Conservation (phyloP, 2,329 filamentous ascomycete species). For the Apiospora aurea region DNA sequence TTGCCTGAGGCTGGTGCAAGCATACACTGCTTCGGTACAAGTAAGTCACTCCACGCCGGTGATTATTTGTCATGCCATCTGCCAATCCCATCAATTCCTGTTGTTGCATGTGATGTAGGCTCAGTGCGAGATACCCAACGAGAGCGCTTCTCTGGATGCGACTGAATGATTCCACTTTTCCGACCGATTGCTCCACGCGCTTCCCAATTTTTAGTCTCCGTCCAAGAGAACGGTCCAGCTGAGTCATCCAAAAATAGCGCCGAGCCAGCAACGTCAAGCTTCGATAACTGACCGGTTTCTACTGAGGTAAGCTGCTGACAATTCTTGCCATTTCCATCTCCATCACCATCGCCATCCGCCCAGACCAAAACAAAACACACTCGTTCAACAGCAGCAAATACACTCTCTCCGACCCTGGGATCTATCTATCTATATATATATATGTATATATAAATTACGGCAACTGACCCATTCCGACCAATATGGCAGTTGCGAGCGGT, state of each 20-base stretch:
- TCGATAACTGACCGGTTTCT: not conserved
- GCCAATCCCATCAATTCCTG: not conserved
- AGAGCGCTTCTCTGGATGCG: not conserved
- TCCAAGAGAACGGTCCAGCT: not conserved
- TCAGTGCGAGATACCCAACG: not conserved
- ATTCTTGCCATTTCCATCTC: not conserved
- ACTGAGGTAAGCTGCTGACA: conserved; percentile 14
- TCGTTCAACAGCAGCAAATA: conserved; percentile 12
- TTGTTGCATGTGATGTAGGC: not conserved
- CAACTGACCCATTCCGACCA: not conserved
- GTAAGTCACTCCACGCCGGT: not conserved
- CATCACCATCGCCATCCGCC: conserved; percentile 1
- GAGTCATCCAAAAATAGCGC: conserved; percentile 14
- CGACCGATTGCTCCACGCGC: not conserved
- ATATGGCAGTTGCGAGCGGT: conserved; percentile 24
- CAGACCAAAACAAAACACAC: conserved; percentile 1
- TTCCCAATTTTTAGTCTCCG: conserved; percentile 1
- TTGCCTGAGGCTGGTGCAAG: not conserved
- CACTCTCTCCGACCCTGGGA: conserved; percentile 5
- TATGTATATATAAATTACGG: too few species aligned
- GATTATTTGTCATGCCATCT: not conserved
- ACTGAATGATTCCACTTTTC: not conserved
- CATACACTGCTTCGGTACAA: not conserved
- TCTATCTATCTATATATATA: too few species aligned
- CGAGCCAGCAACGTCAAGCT: conserved; percentile 13